These are phyloP conservation scores for Quambalaria eucalypti DNA, from an alignment of 1,284 basidiomycete genomes.

Conservation along the genomic window DNA sequence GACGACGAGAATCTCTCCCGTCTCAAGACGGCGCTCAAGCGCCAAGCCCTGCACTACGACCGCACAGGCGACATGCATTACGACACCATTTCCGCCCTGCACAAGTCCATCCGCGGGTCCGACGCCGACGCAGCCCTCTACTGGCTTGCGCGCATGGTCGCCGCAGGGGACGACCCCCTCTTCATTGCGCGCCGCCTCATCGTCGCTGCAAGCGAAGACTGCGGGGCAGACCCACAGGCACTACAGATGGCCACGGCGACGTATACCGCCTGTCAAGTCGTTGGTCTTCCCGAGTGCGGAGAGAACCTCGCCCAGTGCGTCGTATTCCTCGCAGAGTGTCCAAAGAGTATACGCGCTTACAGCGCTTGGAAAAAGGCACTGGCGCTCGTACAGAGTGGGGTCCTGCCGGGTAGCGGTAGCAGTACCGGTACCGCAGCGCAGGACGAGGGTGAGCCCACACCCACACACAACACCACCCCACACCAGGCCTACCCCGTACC, in stretches of 20 bases:
- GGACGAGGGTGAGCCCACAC: background rate
- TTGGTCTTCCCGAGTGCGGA: slow-evolving; percentile 63
- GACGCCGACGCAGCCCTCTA: slow-evolving; percentile 75
- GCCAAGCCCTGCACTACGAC: slow-evolving; percentile 37
- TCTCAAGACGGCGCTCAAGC: slow-evolving; percentile 24
- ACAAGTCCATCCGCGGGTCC: slow-evolving; percentile 74
- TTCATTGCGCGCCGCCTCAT: slow-evolving; percentile 73
- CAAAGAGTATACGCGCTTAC: slow-evolving; percentile 63
- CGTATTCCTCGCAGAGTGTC: slow-evolving; percentile 69
- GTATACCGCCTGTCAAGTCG: slow-evolving; percentile 50
- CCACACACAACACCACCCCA: no score
- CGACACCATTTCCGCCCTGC: slow-evolving; percentile 76
- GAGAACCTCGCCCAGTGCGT: slow-evolving; percentile 64
- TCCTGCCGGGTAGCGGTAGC: background rate
- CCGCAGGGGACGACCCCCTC: slow-evolving; percentile 72
- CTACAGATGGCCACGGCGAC: slow-evolving; percentile 36
- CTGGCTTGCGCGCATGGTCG: slow-evolving; percentile 54
- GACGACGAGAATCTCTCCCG: slow-evolving; percentile 10
- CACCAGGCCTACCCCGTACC: slow-evolving; percentile 57
- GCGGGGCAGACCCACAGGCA: slow-evolving; percentile 63
- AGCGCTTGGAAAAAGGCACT: slow-evolving; percentile 38
- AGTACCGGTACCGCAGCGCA: background rate
- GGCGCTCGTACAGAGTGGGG: slow-evolving; percentile 15
- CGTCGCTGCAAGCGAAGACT: slow-evolving; percentile 75
- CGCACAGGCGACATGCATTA: slow-evolving; percentile 53